Percentiles rank a stretch among this genome's conserved stretches.
Evolutionary conservation across 805 yeast genomes (phyloP).

Genomic region (Schwanniomyces vanrijiae): DNA sequence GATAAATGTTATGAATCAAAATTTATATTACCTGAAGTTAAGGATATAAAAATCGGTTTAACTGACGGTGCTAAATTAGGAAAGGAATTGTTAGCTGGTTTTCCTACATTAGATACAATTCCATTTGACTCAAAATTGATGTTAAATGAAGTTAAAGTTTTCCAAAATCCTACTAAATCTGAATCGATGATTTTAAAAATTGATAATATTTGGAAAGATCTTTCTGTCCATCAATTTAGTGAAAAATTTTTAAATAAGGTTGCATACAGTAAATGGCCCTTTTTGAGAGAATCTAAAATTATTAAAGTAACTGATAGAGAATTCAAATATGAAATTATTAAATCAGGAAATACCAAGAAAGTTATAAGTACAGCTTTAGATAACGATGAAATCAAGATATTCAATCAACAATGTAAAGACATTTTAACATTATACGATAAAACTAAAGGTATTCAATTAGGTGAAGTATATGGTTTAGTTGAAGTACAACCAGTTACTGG

Average conservation of each 20-base stretch:
- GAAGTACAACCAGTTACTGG: constrained; percentile 80
- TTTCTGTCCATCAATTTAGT: constrained; percentile 64
- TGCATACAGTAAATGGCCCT: constrained; percentile 89
- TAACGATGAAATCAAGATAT: constrained; percentile 48
- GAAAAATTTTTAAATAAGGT: constrained; percentile 58
- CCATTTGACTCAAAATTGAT: constrained; percentile 57
- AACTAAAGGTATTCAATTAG: constrained; percentile 62
- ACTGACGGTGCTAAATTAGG: constrained; percentile 70
- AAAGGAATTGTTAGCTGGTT: constrained; percentile 75
- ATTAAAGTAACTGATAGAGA: constrained; percentile 58
- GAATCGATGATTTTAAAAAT: constrained; percentile 75
- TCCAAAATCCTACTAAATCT: constrained; percentile 81
- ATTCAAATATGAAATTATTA: constrained; percentile 45
- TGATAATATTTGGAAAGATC: constrained; percentile 52
- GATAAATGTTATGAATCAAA: constrained; percentile 72
- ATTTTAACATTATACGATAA: constrained; percentile 46
- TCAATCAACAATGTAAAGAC: constrained; percentile 36
- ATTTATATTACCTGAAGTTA: constrained; percentile 53
- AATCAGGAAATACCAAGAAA: constrained; percentile 22
- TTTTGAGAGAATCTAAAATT: constrained; percentile 75
- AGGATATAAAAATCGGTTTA: constrained; percentile 53
- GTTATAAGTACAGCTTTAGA: constrained; percentile 35
- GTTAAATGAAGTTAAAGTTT: constrained; percentile 67
- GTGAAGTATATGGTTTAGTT: constrained; percentile 56
- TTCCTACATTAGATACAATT: constrained; percentile 78